phyloP scores from a whole-genome alignment of 2,329 filamentous ascomycete species.

The Ciborinia camelliae region DNA sequence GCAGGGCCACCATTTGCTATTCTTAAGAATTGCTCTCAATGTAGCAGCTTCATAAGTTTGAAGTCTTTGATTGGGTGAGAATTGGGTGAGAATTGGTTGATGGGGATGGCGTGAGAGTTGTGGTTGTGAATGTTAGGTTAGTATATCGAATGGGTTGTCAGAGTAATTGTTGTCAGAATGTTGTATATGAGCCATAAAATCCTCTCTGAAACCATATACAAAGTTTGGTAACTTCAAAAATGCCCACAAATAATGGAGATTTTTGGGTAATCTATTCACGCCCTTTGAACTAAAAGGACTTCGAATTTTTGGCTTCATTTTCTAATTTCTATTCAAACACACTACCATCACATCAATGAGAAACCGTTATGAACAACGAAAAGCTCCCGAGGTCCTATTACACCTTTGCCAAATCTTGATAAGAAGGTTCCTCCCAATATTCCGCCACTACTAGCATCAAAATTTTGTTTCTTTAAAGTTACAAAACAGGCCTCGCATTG shows the following conservation, averaged over 20 bases:
- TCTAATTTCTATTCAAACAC: not conserved
- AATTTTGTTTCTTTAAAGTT: not conserved
- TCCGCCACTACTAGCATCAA: not conserved
- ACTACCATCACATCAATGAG: not conserved
- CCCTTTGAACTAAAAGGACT: not conserved
- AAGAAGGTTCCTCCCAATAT: not conserved
- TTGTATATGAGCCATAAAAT: not conserved
- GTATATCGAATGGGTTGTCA: not conserved
- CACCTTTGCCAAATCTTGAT: not conserved
- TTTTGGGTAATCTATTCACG: not conserved
- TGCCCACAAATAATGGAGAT: no score
- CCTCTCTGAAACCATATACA: not conserved
- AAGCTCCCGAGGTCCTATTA: not conserved
- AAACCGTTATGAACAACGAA: no score
- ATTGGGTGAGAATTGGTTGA: no score
- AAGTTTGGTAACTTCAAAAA: not conserved
- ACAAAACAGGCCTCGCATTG: not conserved
- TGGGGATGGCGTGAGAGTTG: not conserved
- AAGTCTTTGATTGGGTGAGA: no score
- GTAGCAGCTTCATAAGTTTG: no score
- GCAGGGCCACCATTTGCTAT: not conserved
- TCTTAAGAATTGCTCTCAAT: no score
- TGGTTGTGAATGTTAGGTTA: not conserved
- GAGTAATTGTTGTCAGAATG: no score
- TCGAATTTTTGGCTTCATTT: not conserved